Percentiles rank a stretch among this genome's conserved stretches.
Conservation (phyloP, 306 rosid genomes). For the Rosa rugosa region DNA sequence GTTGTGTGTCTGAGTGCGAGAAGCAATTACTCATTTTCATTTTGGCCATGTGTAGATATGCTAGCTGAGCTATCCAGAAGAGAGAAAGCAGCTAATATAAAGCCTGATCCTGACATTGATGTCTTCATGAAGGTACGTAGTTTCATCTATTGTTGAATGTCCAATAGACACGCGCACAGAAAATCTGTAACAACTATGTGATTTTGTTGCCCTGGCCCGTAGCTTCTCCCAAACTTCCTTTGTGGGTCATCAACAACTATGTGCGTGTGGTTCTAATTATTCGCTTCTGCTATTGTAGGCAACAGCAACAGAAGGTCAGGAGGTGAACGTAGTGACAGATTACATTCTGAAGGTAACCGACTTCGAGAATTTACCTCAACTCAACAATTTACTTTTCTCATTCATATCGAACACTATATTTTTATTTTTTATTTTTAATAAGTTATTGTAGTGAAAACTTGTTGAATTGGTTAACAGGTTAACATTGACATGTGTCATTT, state of each 20-base stretch:
- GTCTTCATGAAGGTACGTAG: constrained; percentile 53
- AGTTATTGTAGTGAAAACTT: too few species aligned
- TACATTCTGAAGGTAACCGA: constrained; percentile 39
- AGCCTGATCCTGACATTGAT: constrained; percentile 54
- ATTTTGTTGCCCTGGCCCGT: too few species aligned
- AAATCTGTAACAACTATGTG: too few species aligned
- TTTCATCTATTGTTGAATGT: not conserved
- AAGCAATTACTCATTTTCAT: not conserved
- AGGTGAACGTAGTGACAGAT: constrained; percentile 37
- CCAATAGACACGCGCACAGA: not conserved
- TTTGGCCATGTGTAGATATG: constrained; percentile 33
- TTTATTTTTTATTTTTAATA: too few species aligned
- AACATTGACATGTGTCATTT: too few species aligned
- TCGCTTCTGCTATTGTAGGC: constrained; percentile 30
- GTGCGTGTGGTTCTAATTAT: not conserved
- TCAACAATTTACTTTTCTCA: not conserved
- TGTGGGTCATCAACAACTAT: not conserved
- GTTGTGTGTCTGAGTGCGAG: not conserved
- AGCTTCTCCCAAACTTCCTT: not conserved
- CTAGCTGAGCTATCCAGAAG: constrained; percentile 48
- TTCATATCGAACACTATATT: not conserved
- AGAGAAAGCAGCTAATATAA: constrained; percentile 42
- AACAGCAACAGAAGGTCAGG: constrained; percentile 33
- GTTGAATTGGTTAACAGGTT: too few species aligned
- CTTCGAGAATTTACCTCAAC: not conserved